Base-by-base conservation (phyloP, 2,329 filamentous ascomycete genomes). In the Alternaria gansuensis region DNA sequence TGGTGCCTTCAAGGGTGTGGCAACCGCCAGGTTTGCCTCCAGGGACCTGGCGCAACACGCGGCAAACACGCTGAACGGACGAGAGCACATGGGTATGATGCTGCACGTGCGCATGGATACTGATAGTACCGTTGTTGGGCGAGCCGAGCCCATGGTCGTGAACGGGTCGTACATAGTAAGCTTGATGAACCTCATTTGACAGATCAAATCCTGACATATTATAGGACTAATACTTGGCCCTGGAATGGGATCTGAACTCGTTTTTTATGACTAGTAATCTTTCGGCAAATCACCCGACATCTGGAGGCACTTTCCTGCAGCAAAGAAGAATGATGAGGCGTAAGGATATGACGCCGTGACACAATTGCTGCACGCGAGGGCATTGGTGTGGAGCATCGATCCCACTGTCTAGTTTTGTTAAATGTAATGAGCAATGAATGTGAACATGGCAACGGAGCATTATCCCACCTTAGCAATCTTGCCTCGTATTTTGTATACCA, bases 61-160 rank as follows among this genome's bases (percentile, higher is more conserved):
- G 7, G 72, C 69, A 14, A 51, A 59, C 13, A 53, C 53, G 14
- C 65, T 78, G 21, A 69, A 78, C 45, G 50, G 65, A 28, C 61
- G n/a, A 36, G 37, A 59, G 23, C 71, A 75, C 59, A 70, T 71
- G 67, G 73, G 69, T 4, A 74, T 69, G 69, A 68, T 51, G 11
- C 57, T 78, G 41, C 69, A 62, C 21, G 75, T 75, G 21, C 75
- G 75, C 43, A 63, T 77, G 53, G 75, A 77, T 48, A 71, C 65
- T 6, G 73, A 78, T 10, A 65, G 70, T 6, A 77, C 75, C 2
- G 61, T 74, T 14, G 69, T 78, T 41, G 74, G 72, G 17, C 67
- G 69, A 28, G 56, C 71, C 36, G 67, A 66, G 36, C 75, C 74
- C 26, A 62, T 69, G 29, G 68, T 76, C 39, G 73, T 69, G 28